phyloP scores from a whole-genome alignment of 1,284 basidiomycete genomes.

The Puccinia novopanici region DNA sequence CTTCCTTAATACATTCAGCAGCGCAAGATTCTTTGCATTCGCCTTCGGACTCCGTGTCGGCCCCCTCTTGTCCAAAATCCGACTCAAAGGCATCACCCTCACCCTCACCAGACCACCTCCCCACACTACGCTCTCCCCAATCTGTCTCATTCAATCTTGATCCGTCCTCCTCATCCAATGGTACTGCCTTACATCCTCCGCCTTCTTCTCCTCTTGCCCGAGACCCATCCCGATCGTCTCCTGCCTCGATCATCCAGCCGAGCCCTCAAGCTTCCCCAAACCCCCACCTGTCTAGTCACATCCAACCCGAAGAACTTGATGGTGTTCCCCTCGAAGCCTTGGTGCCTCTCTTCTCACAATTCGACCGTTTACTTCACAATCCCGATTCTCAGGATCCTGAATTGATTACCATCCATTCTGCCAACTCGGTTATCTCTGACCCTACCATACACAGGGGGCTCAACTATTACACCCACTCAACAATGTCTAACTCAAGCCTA shows the following conservation, averaged over 20 bases:
- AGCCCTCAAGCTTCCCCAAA: neutral
- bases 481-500: neutral
- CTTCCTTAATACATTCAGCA: neutral
- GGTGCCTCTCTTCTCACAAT: constrained; percentile 46
- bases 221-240: constrained; percentile 65
- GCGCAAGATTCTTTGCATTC: neutral
- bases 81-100: neutral
- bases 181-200: neutral
- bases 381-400: constrained; percentile 12
- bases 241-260: constrained; percentile 26
- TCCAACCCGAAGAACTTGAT: constrained; percentile 2
- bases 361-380: constrained; percentile 28
- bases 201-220: constrained; percentile 60
- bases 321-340: constrained; percentile 43
- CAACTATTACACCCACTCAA: constrained; percentile 14
- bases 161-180: neutral
- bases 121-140: constrained; percentile 15
- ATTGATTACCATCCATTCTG: constrained; percentile 22
- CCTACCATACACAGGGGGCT: neutral
- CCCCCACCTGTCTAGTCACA: constrained; percentile 1
- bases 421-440: constrained; percentile 22
- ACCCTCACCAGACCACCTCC: neutral
- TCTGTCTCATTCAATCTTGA: constrained; percentile 23
- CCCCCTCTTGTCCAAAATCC: neutral
- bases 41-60: neutral